phyloP scores from a whole-genome alignment of 2,329 filamentous ascomycete species.

The Beauveria brongniartii region DNA sequence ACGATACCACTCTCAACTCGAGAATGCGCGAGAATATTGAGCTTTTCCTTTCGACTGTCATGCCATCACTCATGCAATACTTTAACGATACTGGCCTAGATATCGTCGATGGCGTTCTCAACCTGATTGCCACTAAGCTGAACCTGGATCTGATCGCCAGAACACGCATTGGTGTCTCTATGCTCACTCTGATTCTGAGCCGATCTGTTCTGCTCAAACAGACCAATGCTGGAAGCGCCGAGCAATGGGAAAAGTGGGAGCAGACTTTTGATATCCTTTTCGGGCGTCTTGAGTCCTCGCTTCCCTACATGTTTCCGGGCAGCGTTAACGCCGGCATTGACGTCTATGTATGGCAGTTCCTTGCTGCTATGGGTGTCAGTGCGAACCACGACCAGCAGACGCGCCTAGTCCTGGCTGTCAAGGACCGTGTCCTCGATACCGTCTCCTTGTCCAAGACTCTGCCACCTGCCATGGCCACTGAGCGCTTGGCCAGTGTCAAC shows the following conservation, averaged over 20 bases:
- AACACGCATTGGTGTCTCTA: slow-evolving; percentile 79
- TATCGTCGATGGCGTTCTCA: slow-evolving; percentile 84
- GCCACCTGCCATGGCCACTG: slow-evolving; percentile 74
- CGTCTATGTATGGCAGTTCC: slow-evolving; percentile 95
- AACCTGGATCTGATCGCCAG: slow-evolving; percentile 79
- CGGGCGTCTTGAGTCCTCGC: slow-evolving; percentile 72
- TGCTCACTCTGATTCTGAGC: slow-evolving; percentile 90
- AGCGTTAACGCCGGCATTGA: slow-evolving; percentile 87
- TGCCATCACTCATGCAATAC: slow-evolving; percentile 83
- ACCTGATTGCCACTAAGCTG: slow-evolving; percentile 72
- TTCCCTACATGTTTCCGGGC: slow-evolving; percentile 82
- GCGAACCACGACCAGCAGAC: slow-evolving; percentile 94
- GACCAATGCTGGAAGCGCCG: slow-evolving; percentile 58
- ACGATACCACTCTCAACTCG: slow-evolving; percentile 63
- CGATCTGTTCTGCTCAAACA: slow-evolving; percentile 91
- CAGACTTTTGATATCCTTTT: slow-evolving; percentile 80
- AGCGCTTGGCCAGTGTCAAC: slow-evolving; percentile 86
- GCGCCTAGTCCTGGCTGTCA: slow-evolving; percentile 86
- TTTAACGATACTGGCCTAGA: slow-evolving; percentile 85
- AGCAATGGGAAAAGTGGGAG: slow-evolving; percentile 77
- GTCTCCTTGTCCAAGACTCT: slow-evolving; percentile 83
- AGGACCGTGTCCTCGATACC: slow-evolving; percentile 96
- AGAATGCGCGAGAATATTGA: slow-evolving; percentile 86
- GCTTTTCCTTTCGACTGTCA: slow-evolving; percentile 77
- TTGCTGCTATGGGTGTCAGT: slow-evolving; percentile 89